Base-by-base conservation (phyloP, 306 rosid genomes). In the Betula pendula region DNA sequence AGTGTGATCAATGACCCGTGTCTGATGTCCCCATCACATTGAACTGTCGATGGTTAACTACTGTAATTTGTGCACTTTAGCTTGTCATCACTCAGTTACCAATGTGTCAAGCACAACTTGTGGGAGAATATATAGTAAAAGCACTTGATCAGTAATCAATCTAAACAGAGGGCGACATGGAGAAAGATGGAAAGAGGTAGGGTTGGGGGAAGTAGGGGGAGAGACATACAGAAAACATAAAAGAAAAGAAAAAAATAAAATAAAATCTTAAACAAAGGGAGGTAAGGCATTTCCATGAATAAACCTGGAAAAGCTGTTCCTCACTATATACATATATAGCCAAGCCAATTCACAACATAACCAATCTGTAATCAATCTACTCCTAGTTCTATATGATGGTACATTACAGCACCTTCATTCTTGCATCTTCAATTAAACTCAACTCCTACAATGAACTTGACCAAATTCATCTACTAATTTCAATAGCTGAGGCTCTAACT, bases 381-480 rank as follows among this genome's bases (percentile, higher is more conserved):
- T 15, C 68, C 68, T 16, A 62, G 20, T 31, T 62, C 31, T 62
- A 31, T 8, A 31, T 62, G 6, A 13, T 6, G 13, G 19, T 58
- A 29, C 31, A 16, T 62, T 62, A 31, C 15, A 31, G 10, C 8
- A 6, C 68, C 3, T 62, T 16, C 68, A 62, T 62, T 62, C 22
- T 62, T 31, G 44, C 44, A 31, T 19, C 29, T 31, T 56, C 42
- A 29, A 31, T 62, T 19, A 62, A 31, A 31, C 10, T 62, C 68
- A 62, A 11, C 20, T 62, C 68, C 20, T 31, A 62, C 6, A 62
- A 31, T 16, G 44, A 44, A 62, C 44, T 62, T 9, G 11, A 62
- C 13, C 68, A 62, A 62, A 60, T 60, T 27, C 68, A 60, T 60
- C 43, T 60, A 15, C 43, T 24, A 58, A 25, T 58, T 58, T 33